phyloP scores from a whole-genome alignment of 768 basidiomycete species.

The Podaxis sp. region DNA sequence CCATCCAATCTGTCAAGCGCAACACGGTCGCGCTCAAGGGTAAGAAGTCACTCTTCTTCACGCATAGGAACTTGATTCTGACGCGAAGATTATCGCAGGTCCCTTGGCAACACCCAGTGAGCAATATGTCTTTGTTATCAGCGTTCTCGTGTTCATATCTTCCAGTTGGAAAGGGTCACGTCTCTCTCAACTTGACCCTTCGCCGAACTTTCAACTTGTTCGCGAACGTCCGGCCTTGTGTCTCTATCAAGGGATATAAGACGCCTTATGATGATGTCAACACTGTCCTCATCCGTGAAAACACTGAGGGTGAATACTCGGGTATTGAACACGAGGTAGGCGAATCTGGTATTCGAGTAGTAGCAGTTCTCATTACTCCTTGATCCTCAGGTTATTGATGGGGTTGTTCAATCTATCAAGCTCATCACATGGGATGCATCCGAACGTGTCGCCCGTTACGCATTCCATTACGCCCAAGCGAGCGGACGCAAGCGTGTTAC shows the following conservation, averaged over 20 bases:
- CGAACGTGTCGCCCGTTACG: constrained; percentile 96
- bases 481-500: constrained; percentile 90
- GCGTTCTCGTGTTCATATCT: constrained; percentile 15
- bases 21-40: constrained; percentile 99
- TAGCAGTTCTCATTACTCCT: neutral
- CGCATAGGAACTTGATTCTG: constrained; percentile 6
- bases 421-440: constrained; percentile 99
- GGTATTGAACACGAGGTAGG: constrained; percentile 98
- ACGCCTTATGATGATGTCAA: constrained; percentile 98
- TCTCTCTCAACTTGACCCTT: constrained; percentile 95
- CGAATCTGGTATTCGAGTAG: neutral
- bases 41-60: constrained; percentile 28
- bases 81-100: constrained; percentile 41
- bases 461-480: constrained; percentile 94
- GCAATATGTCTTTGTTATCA: constrained; percentile 29
- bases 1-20: constrained; percentile 89
- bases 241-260: constrained; percentile 95
- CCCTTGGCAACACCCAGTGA: constrained; percentile 96
- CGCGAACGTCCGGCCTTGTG: constrained; percentile 97
- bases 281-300: constrained; percentile 97
- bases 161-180: constrained; percentile 96
- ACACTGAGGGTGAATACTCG: constrained; percentile 99
- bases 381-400: constrained; percentile 77
- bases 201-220: constrained; percentile 98
- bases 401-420: constrained; percentile 99